These are phyloP conservation scores for Condylostoma magnum DNA, from an alignment of 169 alveolate species.

Conservation along the genomic window DNA sequence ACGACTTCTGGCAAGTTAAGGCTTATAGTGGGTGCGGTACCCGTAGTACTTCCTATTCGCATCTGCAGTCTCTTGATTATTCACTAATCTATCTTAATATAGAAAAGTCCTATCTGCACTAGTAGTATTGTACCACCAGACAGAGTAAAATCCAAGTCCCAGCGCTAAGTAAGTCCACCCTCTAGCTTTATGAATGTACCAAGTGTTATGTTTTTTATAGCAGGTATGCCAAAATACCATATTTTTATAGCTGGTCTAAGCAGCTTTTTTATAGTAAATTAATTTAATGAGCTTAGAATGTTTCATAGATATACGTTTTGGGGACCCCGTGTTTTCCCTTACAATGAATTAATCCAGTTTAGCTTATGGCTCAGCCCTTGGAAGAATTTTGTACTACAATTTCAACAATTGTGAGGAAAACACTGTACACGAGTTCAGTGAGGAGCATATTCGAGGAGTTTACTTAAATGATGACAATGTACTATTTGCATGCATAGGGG, in stretches of 20 bases:
- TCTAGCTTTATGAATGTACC: conserved; percentile 17
- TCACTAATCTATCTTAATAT: conserved; percentile 8
- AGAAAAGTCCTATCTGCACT: not conserved
- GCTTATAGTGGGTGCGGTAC: conserved; percentile 5
- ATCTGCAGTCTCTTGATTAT: conserved; percentile 13
- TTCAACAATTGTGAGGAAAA: conserved; percentile 2
- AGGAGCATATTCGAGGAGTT: conserved; percentile 11
- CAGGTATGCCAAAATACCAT: conserved; percentile 37
- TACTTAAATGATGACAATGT: not conserved
- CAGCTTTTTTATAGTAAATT: too few relatives aligned
- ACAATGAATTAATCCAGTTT: not conserved
- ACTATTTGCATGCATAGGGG: conserved; percentile 14
- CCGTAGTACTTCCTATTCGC: conserved; percentile 5
- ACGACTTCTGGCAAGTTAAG: conserved; percentile 13
- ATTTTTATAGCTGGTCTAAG: conserved; percentile 6
- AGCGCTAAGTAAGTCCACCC: not conserved
- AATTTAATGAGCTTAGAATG: conserved; percentile 20
- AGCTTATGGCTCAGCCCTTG: conserved; percentile 13
- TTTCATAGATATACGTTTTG: conserved; percentile 26
- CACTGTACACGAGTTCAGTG: conserved; percentile 2
- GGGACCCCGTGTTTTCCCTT: conserved; percentile 12
- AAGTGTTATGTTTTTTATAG: conserved; percentile 29
- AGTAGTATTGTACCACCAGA: conserved; percentile 20
- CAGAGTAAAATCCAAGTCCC: conserved; percentile 1
- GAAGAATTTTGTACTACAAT: conserved; percentile 10